Base-by-base conservation (phyloP, 176 grass and related monocot genomes). In the Aegilops longissima region DNA sequence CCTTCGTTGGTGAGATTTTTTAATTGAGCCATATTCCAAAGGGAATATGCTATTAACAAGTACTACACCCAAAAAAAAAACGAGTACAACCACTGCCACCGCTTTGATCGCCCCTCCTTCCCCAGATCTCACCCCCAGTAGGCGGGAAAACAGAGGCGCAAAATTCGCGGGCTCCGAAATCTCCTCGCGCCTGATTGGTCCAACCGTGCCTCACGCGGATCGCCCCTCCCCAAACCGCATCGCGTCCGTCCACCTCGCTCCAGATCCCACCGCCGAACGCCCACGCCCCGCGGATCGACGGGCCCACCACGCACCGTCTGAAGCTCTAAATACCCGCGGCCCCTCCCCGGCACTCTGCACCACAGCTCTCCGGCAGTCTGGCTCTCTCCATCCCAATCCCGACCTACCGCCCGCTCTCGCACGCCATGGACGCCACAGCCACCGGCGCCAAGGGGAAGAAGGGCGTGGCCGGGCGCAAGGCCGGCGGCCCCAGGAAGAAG, bases 401-500 rank as follows among this genome's bases (percentile, higher is more conserved):
- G 29, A 20, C 25, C 36, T 35, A 73, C 14, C 54, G 0, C 11
- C 61, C 1, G 27, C 78, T 44, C 24, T 17, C 51, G 51, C 51
- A 54, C 5, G 51, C 62, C 65, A 90, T 90, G 86, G 82, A 85
- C 34, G 11, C 24, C 72, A 4, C 73, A 13, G 83, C n/a, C 6
- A 13, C 86, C 56, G 79, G 5, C 0, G 80, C 80, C 6, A 92
- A 92, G 87, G 23, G 17, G 44, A 93, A 93, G 92, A 93, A 89
- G 83, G 92, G 69, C 5, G 89, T 83, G 0, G 89, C 16, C 3
- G 89, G 92, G 56, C 69, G 92, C 76, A 91, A 88, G 73, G 69
- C 61, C 0, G 86, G 89, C 2, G 89, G 92, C 0, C 89, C 89
- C 9, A 88, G 70, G 92, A 91, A 88, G 86, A 93, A 88, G 83